phyloP scores from a whole-genome alignment of 352 stramenopile species.

The Phytopythium ostracodes region DNA sequence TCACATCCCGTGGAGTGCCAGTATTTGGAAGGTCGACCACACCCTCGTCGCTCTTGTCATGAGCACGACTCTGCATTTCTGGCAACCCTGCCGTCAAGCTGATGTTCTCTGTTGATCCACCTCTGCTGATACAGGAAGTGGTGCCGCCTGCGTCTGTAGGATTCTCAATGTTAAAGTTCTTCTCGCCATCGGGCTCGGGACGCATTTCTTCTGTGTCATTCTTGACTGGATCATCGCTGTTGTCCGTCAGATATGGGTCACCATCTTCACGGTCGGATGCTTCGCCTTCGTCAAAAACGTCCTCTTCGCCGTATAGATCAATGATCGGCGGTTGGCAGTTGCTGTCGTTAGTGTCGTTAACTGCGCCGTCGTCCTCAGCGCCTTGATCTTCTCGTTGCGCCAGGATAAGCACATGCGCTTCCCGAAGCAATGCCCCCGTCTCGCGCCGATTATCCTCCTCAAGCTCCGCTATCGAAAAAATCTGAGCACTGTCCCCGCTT shows the following conservation, averaged over 20 bases:
- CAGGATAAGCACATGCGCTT: conserved; percentile 33
- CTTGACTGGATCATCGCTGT: not conserved
- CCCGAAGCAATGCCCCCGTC: conserved; percentile 33
- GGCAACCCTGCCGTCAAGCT: not conserved
- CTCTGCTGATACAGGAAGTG: not conserved
- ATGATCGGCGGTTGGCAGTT: not conserved
- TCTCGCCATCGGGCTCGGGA: not conserved
- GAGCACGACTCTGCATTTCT: not conserved
- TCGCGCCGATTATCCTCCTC: conserved; percentile 23
- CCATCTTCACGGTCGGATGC: not conserved
- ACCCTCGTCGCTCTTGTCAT: not conserved
- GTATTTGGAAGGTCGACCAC: not conserved
- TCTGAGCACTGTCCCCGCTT: conserved; percentile 1
- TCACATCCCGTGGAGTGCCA: not conserved
- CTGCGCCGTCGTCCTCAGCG: not conserved
- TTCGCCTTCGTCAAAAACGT: conserved; percentile 11
- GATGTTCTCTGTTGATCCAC: not conserved
- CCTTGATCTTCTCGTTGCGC: not conserved
- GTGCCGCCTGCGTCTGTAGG: not conserved
- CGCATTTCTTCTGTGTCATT: not conserved
- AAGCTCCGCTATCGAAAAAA: conserved; percentile 14
- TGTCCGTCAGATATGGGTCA: conserved; percentile 2
- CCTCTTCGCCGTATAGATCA: conserved; percentile 13
- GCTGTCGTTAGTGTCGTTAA: not conserved
- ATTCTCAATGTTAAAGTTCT: not conserved